Evolutionary conservation across 2,329 filamentous ascomycete species (phyloP).

Genomic region (Stachybotrys elegans): DNA sequence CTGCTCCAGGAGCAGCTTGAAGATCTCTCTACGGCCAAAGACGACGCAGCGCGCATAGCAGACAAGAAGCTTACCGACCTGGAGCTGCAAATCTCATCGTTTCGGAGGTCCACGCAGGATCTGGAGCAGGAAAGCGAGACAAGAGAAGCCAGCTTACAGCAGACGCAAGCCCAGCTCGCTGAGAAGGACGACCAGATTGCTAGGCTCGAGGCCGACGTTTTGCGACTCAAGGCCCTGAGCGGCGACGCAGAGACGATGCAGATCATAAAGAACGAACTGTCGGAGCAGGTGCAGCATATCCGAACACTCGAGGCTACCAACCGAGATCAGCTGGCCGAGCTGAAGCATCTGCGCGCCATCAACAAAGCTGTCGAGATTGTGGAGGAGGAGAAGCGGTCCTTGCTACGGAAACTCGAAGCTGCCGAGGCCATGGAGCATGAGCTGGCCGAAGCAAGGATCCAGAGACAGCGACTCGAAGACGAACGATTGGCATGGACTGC

Average conservation of each 20-base stretch:
- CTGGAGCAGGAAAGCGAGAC: slow-evolving; percentile 52
- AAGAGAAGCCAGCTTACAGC: slow-evolving; percentile 51
- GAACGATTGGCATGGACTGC: slow-evolving; percentile 83
- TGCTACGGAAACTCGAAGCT: slow-evolving; percentile 72
- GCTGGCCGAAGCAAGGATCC: slow-evolving; percentile 72
- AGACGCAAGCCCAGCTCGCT: slow-evolving; percentile 60
- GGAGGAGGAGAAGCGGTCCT: slow-evolving; percentile 85
- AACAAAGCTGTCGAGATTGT: slow-evolving; percentile 89
- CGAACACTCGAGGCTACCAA: slow-evolving; percentile 76
- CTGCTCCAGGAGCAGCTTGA: slow-evolving; percentile 75
- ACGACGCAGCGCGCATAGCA: slow-evolving; percentile 62
- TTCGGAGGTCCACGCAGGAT: slow-evolving; percentile 48
- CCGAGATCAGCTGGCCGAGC: slow-evolving; percentile 70
- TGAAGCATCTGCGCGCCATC: slow-evolving; percentile 74
- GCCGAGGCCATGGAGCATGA: slow-evolving; percentile 72
- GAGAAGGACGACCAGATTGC: slow-evolving; percentile 68
- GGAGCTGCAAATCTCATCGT: slow-evolving; percentile 43
- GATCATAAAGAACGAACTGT: slow-evolving; percentile 81
- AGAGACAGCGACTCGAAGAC: slow-evolving; percentile 82
- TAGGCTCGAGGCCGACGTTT: slow-evolving; percentile 73
- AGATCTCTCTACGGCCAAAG: slow-evolving; percentile 58
- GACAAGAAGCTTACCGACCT: slow-evolving; percentile 53
- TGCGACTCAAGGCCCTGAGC: slow-evolving; percentile 79
- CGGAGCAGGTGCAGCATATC: slow-evolving; percentile 90
- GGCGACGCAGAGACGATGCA: slow-evolving; percentile 81